These are phyloP conservation scores for Populus deltoides DNA, from an alignment of 345 rosid genomes.

Conservation along the genomic window DNA sequence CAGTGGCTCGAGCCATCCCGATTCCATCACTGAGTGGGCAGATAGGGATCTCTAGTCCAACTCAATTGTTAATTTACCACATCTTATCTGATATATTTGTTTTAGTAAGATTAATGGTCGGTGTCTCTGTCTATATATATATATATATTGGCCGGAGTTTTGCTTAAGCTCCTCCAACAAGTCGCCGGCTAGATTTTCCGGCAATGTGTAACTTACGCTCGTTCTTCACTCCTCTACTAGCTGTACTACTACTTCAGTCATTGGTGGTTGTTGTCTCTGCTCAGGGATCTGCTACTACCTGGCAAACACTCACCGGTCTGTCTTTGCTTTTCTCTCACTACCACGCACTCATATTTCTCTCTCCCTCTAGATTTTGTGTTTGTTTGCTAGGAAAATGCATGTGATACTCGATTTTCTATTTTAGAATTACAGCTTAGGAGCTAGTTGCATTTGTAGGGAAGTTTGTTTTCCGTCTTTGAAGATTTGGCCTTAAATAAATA, in stretches of 20 bases:
- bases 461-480: too few species aligned
- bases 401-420: too few species aligned
- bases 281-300: conserved; percentile 2
- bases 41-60: background rate
- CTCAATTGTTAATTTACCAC: background rate
- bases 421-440: too few species aligned
- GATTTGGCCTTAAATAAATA: too few species aligned
- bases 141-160: background rate
- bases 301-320: conserved; percentile 17
- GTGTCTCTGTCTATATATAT: too few species aligned
- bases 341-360: background rate
- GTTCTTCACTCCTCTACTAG: background rate
- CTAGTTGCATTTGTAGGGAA: too few species aligned
- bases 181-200: conserved; percentile 10
- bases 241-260: conserved; percentile 6
- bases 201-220: conserved; percentile 3
- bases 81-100: too few species aligned
- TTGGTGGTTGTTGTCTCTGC: conserved; percentile 3
- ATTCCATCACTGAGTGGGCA: too few species aligned
- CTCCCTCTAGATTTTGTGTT: background rate
- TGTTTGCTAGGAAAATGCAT: background rate
- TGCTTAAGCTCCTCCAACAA: background rate
- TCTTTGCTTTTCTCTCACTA: background rate
- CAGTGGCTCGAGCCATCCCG: too few species aligned
- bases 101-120: too few species aligned